Evolutionary conservation across 2,329 filamentous ascomycete species (phyloP), one percentile per base, ranked within the genome.

Genomic region (Sclerotinia borealis): DNA sequence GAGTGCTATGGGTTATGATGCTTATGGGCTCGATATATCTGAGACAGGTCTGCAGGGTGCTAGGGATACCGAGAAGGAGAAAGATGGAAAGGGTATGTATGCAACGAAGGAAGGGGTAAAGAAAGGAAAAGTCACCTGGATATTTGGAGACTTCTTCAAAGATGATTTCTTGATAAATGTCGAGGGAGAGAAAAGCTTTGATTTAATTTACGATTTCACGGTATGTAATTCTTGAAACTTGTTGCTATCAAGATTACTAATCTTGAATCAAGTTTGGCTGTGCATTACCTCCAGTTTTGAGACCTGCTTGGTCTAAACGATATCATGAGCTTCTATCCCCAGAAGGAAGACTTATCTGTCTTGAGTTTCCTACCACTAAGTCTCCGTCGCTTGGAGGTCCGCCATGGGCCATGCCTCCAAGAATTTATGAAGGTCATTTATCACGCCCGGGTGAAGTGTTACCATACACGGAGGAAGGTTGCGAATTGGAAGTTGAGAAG

Each of bases 351-450:
- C 77, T 88, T 31, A 73, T 88, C 59, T 87, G 85, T 76, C 81
- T 96, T 66, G 91, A 96, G 74, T 96, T 89, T 74, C 92, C 92
- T 11, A 85, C 88, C 1, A 82, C 84, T 66, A 95, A 93, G 74
- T 80, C 85, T 48, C 81, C 87, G 11, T 79, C 79, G 13, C 79
- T 82, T 11, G 81, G 81, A 11, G 91, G 92, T 0, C 91, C 92
- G 15, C 91, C 92, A 1, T 93, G 85, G 81, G 85, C 86, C 9
- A 76, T 91, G 47, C 83, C 85, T 15, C 82, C 89, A 0, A 82
- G 85, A 65, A 83, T 90, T 34, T 95, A 96, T 75, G 78, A 86
- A 70, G 86, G 85, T 66, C 86, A 93, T 69, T 80, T 96, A 48
- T 81, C 81, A 61, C 80, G 83, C 54, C 91, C 91, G 0, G 91